phyloP scores from a whole-genome alignment of 306 rosid species.

The Phaseolus lunatus region DNA sequence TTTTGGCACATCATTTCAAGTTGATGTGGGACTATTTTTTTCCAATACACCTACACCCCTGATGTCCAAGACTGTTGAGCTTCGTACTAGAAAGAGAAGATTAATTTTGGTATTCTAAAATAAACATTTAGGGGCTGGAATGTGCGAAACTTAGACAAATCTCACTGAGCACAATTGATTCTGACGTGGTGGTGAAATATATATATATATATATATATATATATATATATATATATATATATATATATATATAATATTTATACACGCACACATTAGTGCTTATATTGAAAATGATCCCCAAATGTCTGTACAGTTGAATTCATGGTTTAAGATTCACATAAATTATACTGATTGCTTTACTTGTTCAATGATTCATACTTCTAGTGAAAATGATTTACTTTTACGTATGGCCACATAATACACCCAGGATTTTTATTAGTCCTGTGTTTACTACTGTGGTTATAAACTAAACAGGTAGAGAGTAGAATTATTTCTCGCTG shows the following conservation, averaged over 20 bases:
- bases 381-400: constrained; percentile 23
- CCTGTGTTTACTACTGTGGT: not conserved
- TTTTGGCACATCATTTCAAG: too few species aligned
- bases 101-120: constrained; percentile 11
- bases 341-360: not conserved
- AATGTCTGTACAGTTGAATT: not conserved
- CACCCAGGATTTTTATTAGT: not conserved
- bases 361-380: constrained; percentile 23
- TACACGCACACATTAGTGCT: not conserved
- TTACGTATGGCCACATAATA: constrained; percentile 15
- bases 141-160: constrained; percentile 26
- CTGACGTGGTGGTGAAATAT: constrained; percentile 33
- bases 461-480: constrained; percentile 3
- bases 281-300: constrained; percentile 12
- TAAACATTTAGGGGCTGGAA: constrained; percentile 30
- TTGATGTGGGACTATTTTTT: too few species aligned
- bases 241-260: too few species aligned
- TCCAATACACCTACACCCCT: too few species aligned
- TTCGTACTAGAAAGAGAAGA: constrained; percentile 8
- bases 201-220: too few species aligned
- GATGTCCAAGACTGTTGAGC: too few species aligned
- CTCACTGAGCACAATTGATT: constrained; percentile 26
- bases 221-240: too few species aligned
- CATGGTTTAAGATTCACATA: not conserved
- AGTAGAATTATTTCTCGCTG: not conserved